Percentiles rank a stretch among this genome's conserved stretches.
These are phyloP conservation scores for Davidsoniella neocaledoniae DNA, from an alignment of 2,329 filamentous ascomycete genomes.

Conservation along the genomic window DNA sequence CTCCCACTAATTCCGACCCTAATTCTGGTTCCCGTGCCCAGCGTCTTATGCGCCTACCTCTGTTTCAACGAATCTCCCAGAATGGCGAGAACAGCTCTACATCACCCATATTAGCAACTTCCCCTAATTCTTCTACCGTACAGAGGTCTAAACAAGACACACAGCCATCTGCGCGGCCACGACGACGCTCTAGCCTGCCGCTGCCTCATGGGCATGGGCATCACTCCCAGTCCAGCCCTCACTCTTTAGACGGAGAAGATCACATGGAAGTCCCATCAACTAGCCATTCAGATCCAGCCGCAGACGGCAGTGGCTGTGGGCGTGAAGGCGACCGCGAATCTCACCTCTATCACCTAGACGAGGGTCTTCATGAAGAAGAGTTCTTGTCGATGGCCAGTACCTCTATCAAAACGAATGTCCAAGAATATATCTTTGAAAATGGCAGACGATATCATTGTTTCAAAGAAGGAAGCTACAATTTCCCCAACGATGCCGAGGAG, in stretches of 20 bases:
- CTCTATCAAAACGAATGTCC: conserved; percentile 5
- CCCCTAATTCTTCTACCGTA: no score
- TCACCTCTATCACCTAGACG: background rate
- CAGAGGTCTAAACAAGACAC: background rate
- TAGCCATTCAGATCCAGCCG: conserved; percentile 1
- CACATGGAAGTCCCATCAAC: background rate
- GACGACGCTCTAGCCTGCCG: background rate
- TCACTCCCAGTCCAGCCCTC: no score
- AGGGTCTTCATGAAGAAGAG: conserved; percentile 2
- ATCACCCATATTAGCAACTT: no score
- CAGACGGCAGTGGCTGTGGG: background rate
- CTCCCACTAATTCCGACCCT: background rate
- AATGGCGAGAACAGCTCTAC: background rate
- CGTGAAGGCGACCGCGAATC: no score
- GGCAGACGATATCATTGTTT: conserved; percentile 25
- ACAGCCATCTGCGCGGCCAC: background rate
- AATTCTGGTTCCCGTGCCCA: background rate
- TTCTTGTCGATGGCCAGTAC: conserved; percentile 7
- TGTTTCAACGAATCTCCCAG: conserved; percentile 2
- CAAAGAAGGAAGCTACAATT: conserved; percentile 31
- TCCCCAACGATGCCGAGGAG: conserved; percentile 43
- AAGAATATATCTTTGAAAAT: conserved; percentile 12
- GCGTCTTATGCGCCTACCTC: conserved; percentile 7
- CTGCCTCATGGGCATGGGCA: background rate
- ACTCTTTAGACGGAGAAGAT: background rate